Evolutionary conservation across 75 land plant genomes (phyloP).

Genomic region (Picea glauca): DNA sequence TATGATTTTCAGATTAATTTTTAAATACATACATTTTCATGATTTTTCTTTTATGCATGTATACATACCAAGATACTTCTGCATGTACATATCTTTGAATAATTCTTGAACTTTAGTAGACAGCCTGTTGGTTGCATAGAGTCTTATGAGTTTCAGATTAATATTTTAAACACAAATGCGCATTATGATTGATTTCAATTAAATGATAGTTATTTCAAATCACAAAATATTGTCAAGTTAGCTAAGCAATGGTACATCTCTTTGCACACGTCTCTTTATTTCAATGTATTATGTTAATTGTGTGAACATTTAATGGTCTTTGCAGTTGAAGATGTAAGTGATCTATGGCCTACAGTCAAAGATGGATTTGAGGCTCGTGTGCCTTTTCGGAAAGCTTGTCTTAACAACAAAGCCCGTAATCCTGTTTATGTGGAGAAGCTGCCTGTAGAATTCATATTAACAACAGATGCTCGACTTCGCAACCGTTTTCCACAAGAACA

Average conservation of each 20-base stretch:
- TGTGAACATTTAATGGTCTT: slow-evolving; percentile 8
- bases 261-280: background rate
- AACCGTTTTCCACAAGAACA: slow-evolving; percentile 85
- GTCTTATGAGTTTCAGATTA: background rate
- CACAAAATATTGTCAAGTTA: background rate
- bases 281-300: background rate
- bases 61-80: too few relatives aligned
- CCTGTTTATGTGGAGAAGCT: slow-evolving; percentile 70
- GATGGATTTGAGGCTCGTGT: slow-evolving; percentile 75
- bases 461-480: slow-evolving; percentile 90
- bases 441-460: slow-evolving; percentile 88
- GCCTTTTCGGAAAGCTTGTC: slow-evolving; percentile 75
- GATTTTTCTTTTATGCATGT: too few relatives aligned
- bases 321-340: slow-evolving; percentile 97
- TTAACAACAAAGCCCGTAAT: slow-evolving; percentile 91
- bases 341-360: slow-evolving; percentile 82
- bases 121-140: too few relatives aligned
- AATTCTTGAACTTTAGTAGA: too few relatives aligned
- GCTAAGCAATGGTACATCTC: too few relatives aligned
- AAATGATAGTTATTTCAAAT: background rate
- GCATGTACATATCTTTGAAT: too few relatives aligned
- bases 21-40: too few relatives aligned
- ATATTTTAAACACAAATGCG: background rate
- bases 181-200: background rate
- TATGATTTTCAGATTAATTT: background rate